Conservation (phyloP, 2,329 filamentous ascomycete species). For the Fusarium sp. region DNA sequence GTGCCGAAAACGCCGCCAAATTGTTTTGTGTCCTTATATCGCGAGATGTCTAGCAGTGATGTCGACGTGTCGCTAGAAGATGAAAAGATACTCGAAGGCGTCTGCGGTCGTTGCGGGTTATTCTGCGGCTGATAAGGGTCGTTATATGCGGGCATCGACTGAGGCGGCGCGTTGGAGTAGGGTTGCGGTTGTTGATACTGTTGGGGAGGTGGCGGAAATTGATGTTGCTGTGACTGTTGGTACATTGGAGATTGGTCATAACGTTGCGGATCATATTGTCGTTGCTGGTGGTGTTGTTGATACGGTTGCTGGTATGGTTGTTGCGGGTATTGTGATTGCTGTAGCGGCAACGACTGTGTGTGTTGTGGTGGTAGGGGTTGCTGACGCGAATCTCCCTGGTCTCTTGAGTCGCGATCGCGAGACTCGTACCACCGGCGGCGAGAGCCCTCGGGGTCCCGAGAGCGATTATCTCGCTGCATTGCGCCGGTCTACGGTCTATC, state of each 20-base stretch:
- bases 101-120: constrained; percentile 48
- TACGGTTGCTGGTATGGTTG: constrained; percentile 33
- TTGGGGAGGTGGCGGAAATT: constrained; percentile 29
- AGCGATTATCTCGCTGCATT: constrained; percentile 70
- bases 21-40: constrained; percentile 62
- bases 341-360: constrained; percentile 24
- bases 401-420: constrained; percentile 53
- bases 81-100: constrained; percentile 56
- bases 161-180: constrained; percentile 39
- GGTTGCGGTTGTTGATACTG: constrained; percentile 40
- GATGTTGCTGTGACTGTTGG: constrained; percentile 40
- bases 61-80: constrained; percentile 68
- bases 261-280: constrained; percentile 36
- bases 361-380: constrained; percentile 29
- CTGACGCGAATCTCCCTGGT: constrained; percentile 48
- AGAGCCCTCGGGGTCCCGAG: constrained; percentile 69
- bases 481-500: constrained; percentile 50
- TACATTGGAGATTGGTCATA: constrained; percentile 44
- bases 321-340: constrained; percentile 38
- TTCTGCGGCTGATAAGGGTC: constrained; percentile 32
- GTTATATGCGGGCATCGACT: constrained; percentile 39
- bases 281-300: constrained; percentile 35
- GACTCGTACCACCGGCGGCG: constrained; percentile 63
- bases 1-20: constrained; percentile 70
- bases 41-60: constrained; percentile 77